Conservation (phyloP, 768 basidiomycete genomes). For the Trametes sanguinea region DNA sequence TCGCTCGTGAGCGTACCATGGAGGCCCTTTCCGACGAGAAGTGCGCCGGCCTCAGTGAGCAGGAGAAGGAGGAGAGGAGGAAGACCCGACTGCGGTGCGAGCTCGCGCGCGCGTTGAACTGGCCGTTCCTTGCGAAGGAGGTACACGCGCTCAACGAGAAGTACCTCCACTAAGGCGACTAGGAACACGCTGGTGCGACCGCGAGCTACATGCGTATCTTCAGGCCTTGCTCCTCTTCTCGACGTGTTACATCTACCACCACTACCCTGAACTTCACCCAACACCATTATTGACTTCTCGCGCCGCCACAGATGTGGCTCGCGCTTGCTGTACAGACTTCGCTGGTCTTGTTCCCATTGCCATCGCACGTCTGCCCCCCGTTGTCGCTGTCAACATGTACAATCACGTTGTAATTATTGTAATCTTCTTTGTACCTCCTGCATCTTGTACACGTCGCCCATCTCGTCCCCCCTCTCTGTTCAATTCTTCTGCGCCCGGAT, state of each 20-base stretch:
- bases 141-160: conserved; percentile 87
- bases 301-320: no score
- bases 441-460: neutral
- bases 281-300: no score
- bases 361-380: neutral
- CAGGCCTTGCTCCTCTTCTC: neutral
- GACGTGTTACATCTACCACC: neutral
- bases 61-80: conserved; percentile 38
- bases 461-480: neutral
- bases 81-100: conserved; percentile 47
- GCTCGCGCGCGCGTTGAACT: conserved; percentile 69
- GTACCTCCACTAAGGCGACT: conserved; percentile 51
- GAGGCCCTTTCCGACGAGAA: conserved; percentile 5
- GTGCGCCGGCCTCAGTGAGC: conserved; percentile 39
- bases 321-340: neutral
- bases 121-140: conserved; percentile 85
- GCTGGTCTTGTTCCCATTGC: neutral
- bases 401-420: conserved; percentile 16
- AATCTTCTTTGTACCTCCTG: neutral
- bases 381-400: neutral
- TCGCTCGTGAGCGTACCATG: conserved; percentile 72
- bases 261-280: neutral
- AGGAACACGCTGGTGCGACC: neutral
- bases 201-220: no score
- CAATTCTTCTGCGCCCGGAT: neutral